phyloP scores from a whole-genome alignment of 106 monocot genomes.

The Allium cepa region DNA sequence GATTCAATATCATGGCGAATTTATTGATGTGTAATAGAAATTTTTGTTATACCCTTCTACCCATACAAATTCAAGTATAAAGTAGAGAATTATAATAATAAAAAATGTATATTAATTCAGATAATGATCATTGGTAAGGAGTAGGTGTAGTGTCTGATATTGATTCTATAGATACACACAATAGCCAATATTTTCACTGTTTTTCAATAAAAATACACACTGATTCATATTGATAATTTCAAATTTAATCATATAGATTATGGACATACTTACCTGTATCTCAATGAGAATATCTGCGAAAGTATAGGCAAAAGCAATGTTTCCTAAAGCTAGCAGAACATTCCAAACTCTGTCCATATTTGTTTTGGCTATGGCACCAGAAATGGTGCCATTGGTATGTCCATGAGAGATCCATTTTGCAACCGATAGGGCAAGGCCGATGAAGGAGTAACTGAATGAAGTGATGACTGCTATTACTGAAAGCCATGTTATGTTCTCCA shows the following conservation, averaged over 20 bases:
- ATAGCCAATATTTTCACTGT: not conserved
- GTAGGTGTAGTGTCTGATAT: not conserved
- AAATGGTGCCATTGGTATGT: slow-evolving; percentile 27
- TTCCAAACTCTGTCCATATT: slow-evolving; percentile 32
- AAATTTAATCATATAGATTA: not conserved
- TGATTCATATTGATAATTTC: not conserved
- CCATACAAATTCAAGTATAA: no score
- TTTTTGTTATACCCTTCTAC: no score
- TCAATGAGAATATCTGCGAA: slow-evolving; percentile 68
- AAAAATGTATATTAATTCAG: not conserved
- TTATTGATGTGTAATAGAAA: no score
- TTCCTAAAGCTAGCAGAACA: slow-evolving; percentile 45
- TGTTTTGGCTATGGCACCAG: slow-evolving; percentile 11
- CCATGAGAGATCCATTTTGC: slow-evolving; percentile 44
- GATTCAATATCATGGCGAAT: no score
- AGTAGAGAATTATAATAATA: no score
- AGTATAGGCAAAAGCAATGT: slow-evolving; percentile 71
- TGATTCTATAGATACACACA: not conserved
- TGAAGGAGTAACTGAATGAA: slow-evolving; percentile 62
- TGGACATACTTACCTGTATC: slow-evolving; percentile 29
- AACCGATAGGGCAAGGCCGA: slow-evolving; percentile 44
- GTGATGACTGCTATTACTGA: slow-evolving; percentile 55
- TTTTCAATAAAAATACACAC: not conserved
- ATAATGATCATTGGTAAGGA: not conserved
- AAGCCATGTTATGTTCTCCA: slow-evolving; percentile 73